Evolutionary conservation across 2,329 filamentous ascomycete species (phyloP).

Genomic region (Talaromyces sp.): DNA sequence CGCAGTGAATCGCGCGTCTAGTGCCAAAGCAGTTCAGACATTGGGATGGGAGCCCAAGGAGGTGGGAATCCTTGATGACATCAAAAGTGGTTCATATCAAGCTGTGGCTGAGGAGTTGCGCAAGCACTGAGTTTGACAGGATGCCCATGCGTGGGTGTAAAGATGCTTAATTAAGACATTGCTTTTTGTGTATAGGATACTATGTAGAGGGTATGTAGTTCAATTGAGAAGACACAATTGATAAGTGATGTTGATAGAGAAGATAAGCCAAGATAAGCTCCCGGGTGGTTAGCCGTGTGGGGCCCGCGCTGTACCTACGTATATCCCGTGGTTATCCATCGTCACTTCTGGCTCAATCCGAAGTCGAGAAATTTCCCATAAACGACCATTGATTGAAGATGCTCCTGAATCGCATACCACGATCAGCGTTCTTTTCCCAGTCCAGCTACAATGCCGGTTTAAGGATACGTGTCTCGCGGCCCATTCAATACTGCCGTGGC

Average conservation of each 20-base stretch:
- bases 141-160: no score
- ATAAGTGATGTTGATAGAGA: background rate
- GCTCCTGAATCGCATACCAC: conserved; percentile 8
- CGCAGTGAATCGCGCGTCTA: conserved; percentile 33
- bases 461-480: background rate
- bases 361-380: background rate
- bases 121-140: background rate
- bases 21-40: conserved; percentile 36
- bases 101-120: background rate
- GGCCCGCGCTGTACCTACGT: background rate
- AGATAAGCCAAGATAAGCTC: background rate
- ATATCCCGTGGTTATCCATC: conserved; percentile 1
- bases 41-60: conserved; percentile 38
- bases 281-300: background rate
- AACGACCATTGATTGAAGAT: conserved; percentile 5
- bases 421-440: background rate
- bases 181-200: background rate
- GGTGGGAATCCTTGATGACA: background rate
- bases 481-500: conserved; percentile 20
- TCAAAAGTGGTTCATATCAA: background rate
- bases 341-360: background rate
- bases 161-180: background rate
- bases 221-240: background rate
- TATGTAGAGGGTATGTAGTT: background rate
- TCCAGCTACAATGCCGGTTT: background rate